phyloP scores from a whole-genome alignment of 805 yeast species.

The Metschnikowia baotianmanensis region DNA sequence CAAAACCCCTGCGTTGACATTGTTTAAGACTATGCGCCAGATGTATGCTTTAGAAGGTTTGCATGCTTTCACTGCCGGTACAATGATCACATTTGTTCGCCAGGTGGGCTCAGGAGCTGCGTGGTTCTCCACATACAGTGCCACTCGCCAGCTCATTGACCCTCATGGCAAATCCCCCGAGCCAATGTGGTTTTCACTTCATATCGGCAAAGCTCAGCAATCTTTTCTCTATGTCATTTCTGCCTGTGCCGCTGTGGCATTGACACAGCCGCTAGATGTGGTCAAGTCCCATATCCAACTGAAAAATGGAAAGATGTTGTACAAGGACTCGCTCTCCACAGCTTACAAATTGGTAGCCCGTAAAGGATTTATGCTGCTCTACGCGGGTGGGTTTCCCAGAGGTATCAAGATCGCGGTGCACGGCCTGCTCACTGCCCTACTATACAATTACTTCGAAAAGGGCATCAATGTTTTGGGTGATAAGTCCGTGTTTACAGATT shows the following conservation, averaged over 20 bases:
- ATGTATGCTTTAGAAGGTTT: slow-evolving; percentile 73
- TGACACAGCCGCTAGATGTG: slow-evolving; percentile 88
- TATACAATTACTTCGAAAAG: slow-evolving; percentile 55
- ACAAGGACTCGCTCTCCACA: slow-evolving; percentile 56
- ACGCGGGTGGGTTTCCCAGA: slow-evolving; percentile 51
- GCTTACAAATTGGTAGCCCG: slow-evolving; percentile 22
- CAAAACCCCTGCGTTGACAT: slow-evolving; percentile 51
- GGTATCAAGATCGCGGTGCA: slow-evolving; percentile 66
- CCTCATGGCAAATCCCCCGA: slow-evolving; percentile 40
- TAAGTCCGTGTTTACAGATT: slow-evolving; percentile 20
- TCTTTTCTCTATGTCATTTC: slow-evolving; percentile 58
- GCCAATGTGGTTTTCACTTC: slow-evolving; percentile 45
- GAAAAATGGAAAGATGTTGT: slow-evolving; percentile 56
- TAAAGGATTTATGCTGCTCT: slow-evolving; percentile 34
- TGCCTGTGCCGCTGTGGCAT: slow-evolving; percentile 67
- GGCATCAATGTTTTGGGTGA: slow-evolving; percentile 17
- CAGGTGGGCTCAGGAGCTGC: slow-evolving; percentile 79
- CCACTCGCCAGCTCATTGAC: slow-evolving; percentile 66
- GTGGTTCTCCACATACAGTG: slow-evolving; percentile 79
- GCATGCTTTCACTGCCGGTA: slow-evolving; percentile 78
- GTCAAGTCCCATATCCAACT: slow-evolving; percentile 85
- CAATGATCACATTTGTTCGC: slow-evolving; percentile 75
- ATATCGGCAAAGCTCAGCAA: slow-evolving; percentile 37
- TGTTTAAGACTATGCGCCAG: slow-evolving; percentile 54
- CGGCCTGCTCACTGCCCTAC: slow-evolving; percentile 66